These are phyloP conservation scores for Komagataella pastoris DNA, from an alignment of 805 yeast species.

Conservation along the genomic window DNA sequence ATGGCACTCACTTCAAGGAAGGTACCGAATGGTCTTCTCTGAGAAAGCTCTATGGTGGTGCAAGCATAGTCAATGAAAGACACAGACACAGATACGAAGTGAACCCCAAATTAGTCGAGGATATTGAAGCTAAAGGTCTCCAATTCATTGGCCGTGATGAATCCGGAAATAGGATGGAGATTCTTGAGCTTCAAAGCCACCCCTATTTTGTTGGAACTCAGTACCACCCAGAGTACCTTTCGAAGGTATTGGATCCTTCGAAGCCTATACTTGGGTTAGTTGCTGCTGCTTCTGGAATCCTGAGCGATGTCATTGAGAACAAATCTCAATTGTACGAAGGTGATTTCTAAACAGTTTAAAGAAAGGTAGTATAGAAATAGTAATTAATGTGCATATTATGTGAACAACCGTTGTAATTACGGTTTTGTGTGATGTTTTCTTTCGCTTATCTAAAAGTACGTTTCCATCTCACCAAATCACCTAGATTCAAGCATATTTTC, in stretches of 20 bases:
- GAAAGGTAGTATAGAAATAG: not conserved
- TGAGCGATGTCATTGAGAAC: constrained; percentile 47
- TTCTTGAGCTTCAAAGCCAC: constrained; percentile 74
- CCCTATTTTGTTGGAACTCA: constrained; percentile 92
- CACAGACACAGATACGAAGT: constrained; percentile 98
- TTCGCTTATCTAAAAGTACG: not conserved
- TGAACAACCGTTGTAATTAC: not conserved
- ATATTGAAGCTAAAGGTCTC: constrained; percentile 69
- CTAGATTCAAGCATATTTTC: no score
- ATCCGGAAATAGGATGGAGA: constrained; percentile 83
- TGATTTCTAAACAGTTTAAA: not conserved
- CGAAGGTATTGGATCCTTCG: constrained; percentile 94
- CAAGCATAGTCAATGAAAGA: constrained; percentile 67
- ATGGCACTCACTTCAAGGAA: constrained; percentile 71
- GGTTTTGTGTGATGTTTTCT: not conserved
- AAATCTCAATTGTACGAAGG: constrained; percentile 6
- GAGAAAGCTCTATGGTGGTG: constrained; percentile 67
- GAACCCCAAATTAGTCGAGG: constrained; percentile 67
- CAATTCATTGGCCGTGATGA: constrained; percentile 92
- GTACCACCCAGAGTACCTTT: constrained; percentile 95
- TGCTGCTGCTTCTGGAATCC: constrained; percentile 83
- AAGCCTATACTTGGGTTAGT: constrained; percentile 92
- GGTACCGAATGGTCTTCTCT: constrained; percentile 57
- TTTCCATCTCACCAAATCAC: no score
- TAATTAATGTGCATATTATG: not conserved